These are phyloP conservation scores for Aureobasidium sp. DNA, from an alignment of 2,329 filamentous ascomycete genomes.

Conservation along the genomic window DNA sequence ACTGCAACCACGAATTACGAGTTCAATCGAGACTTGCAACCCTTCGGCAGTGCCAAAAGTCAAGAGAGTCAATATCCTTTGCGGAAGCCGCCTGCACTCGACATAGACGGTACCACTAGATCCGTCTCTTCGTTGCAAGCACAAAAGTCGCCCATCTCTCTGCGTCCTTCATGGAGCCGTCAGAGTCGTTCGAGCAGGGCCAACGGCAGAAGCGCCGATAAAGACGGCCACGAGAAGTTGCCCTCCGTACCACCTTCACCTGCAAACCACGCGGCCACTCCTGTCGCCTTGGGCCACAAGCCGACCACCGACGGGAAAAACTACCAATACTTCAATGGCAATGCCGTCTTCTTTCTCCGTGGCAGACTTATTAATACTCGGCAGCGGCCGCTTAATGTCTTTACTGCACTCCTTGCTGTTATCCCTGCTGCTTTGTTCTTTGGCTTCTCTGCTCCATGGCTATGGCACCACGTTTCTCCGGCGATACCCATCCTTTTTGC, in stretches of 20 bases:
- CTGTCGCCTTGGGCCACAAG: slow-evolving; percentile 28
- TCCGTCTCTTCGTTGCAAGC: slow-evolving; percentile 5
- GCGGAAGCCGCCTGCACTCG: slow-evolving; percentile 6
- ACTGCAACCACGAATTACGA: slow-evolving; percentile 55
- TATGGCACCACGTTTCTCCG: slow-evolving; percentile 81
- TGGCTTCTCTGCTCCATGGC: slow-evolving; percentile 71
- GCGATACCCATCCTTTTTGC: slow-evolving; percentile 84
- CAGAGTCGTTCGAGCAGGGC: slow-evolving; percentile 16
- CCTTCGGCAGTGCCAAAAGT: not conserved
- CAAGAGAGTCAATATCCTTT: slow-evolving; percentile 38
- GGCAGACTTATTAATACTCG: slow-evolving; percentile 83
- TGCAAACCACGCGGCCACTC: slow-evolving; percentile 48
- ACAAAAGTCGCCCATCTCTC: slow-evolving; percentile 48
- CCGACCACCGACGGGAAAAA: slow-evolving; percentile 56
- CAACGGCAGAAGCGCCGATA: slow-evolving; percentile 12
- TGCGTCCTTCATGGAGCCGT: slow-evolving; percentile 17
- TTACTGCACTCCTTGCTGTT: slow-evolving; percentile 73
- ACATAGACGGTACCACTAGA: not conserved
- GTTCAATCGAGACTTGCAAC: not conserved
- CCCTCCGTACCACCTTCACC: slow-evolving; percentile 74
- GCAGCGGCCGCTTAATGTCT: slow-evolving; percentile 81
- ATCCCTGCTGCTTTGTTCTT: slow-evolving; percentile 79
- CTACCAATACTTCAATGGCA: slow-evolving; percentile 88
- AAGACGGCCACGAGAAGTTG: slow-evolving; percentile 66
- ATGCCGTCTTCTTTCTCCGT: slow-evolving; percentile 80